Conservation (phyloP, 805 yeast species). For the Starmerella bombicola region DNA sequence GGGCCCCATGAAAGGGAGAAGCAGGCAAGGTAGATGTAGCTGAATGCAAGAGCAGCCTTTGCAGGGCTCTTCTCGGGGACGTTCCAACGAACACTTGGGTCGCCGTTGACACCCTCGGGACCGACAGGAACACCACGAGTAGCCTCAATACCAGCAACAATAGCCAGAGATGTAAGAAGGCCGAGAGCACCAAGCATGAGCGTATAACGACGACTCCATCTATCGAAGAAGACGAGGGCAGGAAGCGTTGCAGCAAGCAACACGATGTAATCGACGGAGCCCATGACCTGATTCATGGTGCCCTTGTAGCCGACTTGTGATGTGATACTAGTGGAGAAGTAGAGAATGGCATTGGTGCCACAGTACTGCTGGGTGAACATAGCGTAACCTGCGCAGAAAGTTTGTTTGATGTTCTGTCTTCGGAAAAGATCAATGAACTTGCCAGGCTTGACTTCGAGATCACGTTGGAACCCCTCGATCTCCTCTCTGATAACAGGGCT, state of each 20-base stretch:
- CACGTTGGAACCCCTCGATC: constrained; percentile 32
- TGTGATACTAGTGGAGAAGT: constrained; percentile 77
- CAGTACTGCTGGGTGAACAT: constrained; percentile 83
- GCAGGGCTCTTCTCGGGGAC: constrained; percentile 35
- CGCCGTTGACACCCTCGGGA: constrained; percentile 19
- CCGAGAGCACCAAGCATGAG: constrained; percentile 59
- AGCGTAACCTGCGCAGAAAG: constrained; percentile 53
- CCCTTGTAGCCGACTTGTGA: constrained; percentile 42
- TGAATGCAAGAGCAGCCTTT: constrained; percentile 41
- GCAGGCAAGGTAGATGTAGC: constrained; percentile 52
- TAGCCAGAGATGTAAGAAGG: constrained; percentile 37
- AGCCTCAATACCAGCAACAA: constrained; percentile 22
- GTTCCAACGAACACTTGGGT: constrained; percentile 41
- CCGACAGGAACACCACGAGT: constrained; percentile 16
- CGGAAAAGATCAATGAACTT: constrained; percentile 38
- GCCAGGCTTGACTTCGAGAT: constrained; percentile 24
- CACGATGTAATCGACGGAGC: constrained; percentile 41
- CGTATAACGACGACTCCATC: constrained; percentile 64
- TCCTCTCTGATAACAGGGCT: constrained; percentile 29
- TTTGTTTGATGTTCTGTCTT: constrained; percentile 28
- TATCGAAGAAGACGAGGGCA: constrained; percentile 66
- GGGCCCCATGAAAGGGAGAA: constrained; percentile 85
- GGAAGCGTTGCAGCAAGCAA: constrained; percentile 74
- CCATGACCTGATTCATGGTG: constrained; percentile 50
- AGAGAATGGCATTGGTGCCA: constrained; percentile 82